Percentiles rank a stretch among this genome's conserved stretches.
Conservation (phyloP, 345 rosid genomes). For the Psidium guajava region DNA sequence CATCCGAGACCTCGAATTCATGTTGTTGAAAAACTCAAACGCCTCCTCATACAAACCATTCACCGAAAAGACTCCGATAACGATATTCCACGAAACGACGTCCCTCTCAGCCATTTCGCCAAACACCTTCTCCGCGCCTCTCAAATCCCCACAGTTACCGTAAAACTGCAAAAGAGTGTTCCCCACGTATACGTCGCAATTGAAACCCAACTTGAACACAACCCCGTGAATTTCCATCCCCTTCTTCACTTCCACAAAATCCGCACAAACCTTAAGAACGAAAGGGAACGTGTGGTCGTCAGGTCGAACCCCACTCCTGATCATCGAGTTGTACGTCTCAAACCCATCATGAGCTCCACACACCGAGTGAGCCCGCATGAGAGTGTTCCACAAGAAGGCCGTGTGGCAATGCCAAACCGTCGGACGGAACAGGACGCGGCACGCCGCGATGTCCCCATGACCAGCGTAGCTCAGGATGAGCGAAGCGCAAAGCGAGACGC, state of each 20-base stretch:
- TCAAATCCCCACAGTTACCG: conserved; percentile 13
- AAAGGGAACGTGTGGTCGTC: conserved; percentile 44
- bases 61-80: conserved; percentile 20
- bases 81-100: conserved; percentile 30
- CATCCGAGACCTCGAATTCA: conserved; percentile 17
- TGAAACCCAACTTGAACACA: conserved; percentile 38
- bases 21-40: conserved; percentile 12
- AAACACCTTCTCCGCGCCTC: conserved; percentile 16
- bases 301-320: conserved; percentile 22
- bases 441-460: conserved; percentile 6
- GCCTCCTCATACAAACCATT: conserved; percentile 20
- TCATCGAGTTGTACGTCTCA: conserved; percentile 24
- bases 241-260: conserved; percentile 18
- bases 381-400: conserved; percentile 43
- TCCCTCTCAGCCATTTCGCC: conserved; percentile 46
- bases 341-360: conserved; percentile 15
- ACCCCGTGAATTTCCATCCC: conserved; percentile 56
- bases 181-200: conserved; percentile 23
- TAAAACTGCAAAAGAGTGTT: conserved; percentile 30
- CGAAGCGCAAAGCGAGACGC: conserved; percentile 30
- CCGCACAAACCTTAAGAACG: conserved; percentile 31
- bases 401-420: conserved; percentile 17
- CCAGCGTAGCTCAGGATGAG: conserved; percentile 36
- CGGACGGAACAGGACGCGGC: conserved; percentile 18
- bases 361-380: conserved; percentile 25